phyloP scores from a whole-genome alignment of 306 rosid species.

The Betula pendula region DNA sequence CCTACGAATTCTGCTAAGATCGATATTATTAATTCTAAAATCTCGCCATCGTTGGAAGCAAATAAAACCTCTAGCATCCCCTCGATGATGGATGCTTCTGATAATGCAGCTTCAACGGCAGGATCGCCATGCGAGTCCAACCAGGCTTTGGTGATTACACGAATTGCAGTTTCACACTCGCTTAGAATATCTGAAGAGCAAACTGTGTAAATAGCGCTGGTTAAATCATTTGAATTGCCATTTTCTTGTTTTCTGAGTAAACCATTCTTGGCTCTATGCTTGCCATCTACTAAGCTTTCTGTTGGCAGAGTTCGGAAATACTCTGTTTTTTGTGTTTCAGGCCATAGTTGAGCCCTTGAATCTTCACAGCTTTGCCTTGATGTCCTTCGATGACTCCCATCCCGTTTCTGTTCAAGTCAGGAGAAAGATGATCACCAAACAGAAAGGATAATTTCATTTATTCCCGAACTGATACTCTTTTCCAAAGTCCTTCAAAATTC shows the following conservation, averaged over 20 bases:
- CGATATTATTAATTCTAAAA: constrained; percentile 67
- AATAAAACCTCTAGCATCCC: constrained; percentile 74
- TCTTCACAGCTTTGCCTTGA: constrained; percentile 38
- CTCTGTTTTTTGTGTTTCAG: constrained; percentile 45
- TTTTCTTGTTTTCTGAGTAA: constrained; percentile 33
- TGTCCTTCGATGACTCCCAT: constrained; percentile 31
- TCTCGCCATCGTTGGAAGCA: constrained; percentile 69
- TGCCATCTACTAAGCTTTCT: constrained; percentile 41
- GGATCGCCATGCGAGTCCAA: constrained; percentile 60
- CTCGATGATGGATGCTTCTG: constrained; percentile 54
- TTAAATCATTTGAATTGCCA: constrained; percentile 49
- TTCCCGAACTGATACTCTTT: no score
- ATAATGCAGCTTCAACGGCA: constrained; percentile 53
- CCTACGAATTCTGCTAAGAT: constrained; percentile 60
- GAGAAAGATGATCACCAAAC: constrained; percentile 25
- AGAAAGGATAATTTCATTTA: no score
- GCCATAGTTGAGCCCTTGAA: constrained; percentile 32
- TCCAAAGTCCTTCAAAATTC: no score
- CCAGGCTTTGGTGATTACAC: constrained; percentile 66
- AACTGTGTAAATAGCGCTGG: constrained; percentile 49
- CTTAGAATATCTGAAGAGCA: constrained; percentile 56
- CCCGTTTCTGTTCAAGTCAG: constrained; percentile 45
- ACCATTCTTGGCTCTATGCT: constrained; percentile 32
- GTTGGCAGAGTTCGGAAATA: constrained; percentile 42
- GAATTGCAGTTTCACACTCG: constrained; percentile 68